Percentiles rank a stretch among this genome's conserved stretches.
phyloP scores from a whole-genome alignment of 345 rosid genomes.

The Aquilaria sinensis region DNA sequence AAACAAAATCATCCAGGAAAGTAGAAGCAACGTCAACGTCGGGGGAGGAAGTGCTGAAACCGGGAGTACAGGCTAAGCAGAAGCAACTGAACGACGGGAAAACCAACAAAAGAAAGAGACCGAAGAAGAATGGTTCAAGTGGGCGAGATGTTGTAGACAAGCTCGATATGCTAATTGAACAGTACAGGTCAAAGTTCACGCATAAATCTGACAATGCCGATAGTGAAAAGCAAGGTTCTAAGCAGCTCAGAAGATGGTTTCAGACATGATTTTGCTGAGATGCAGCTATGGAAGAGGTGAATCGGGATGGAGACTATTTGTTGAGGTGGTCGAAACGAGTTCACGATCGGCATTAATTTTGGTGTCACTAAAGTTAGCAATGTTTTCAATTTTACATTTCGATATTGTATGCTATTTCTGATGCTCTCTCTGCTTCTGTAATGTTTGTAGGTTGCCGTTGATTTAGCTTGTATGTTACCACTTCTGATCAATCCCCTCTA shows the following conservation, averaged over 20 bases:
- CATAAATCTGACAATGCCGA: conserved; percentile 37
- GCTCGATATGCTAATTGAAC: conserved; percentile 65
- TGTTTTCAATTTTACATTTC: too few relatives aligned
- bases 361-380: too few relatives aligned
- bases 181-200: conserved; percentile 62
- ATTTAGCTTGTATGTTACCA: too few relatives aligned
- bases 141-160: conserved; percentile 51
- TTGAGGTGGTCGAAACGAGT: too few relatives aligned
- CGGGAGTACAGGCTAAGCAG: conserved; percentile 20
- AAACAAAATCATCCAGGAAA: conserved; percentile 20
- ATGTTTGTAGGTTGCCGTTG: too few relatives aligned
- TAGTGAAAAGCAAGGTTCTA: conserved; percentile 35
- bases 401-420: too few relatives aligned
- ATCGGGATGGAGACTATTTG: too few relatives aligned
- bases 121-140: conserved; percentile 39
- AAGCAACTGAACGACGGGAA: conserved; percentile 20
- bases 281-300: too few relatives aligned
- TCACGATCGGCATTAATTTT: too few relatives aligned
- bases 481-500: too few relatives aligned
- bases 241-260: conserved; percentile 57
- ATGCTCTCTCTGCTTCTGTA: too few relatives aligned
- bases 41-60: conserved; percentile 30
- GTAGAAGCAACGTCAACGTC: conserved; percentile 9
- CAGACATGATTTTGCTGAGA: conserved; percentile 24
- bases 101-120: conserved; percentile 30